A percentile compares a stretch with the other conserved stretches of the same genome.
Evolutionary conservation across 116 monocot species (phyloP).

Genomic region (Thalassia testudinum): DNA sequence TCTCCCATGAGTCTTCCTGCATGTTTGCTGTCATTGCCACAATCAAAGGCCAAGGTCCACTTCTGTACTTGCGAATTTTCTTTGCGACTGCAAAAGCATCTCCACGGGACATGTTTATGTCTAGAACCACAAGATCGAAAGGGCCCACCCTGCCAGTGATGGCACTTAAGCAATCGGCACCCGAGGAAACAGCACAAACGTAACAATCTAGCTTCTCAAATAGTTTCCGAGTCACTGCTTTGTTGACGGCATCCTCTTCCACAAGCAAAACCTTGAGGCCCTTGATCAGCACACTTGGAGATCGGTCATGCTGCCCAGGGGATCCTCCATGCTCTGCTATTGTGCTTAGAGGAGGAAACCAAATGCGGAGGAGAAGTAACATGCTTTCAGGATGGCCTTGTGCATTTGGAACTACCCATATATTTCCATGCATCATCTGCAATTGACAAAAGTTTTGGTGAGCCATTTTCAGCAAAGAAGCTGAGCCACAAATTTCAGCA

Average conservation of each 20-base stretch:
- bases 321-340: constrained; percentile 9
- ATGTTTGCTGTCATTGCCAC: constrained; percentile 28
- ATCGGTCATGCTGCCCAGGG: constrained; percentile 2
- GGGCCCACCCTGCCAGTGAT: constrained; percentile 4
- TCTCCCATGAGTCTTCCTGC: constrained; percentile 29
- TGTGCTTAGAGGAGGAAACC: constrained; percentile 6
- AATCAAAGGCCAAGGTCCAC: constrained; percentile 25
- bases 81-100: constrained; percentile 30
- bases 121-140: constrained; percentile 32
- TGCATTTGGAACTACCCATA: constrained; percentile 26
- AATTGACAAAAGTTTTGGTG: not conserved
- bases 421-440: constrained; percentile 62
- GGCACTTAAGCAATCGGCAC: constrained; percentile 21
- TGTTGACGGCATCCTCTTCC: constrained; percentile 26
- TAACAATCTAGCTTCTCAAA: constrained; percentile 42
- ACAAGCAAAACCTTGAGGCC: constrained; percentile 37
- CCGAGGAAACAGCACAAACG: constrained; percentile 25
- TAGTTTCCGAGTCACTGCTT: constrained; percentile 26
- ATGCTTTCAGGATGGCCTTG: constrained; percentile 23
- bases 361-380: constrained; percentile 24
- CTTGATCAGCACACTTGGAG: constrained; percentile 14
- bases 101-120: constrained; percentile 15
- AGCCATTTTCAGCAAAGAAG: no score
- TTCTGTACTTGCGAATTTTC: constrained; percentile 27
- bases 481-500: no score